Evolutionary conservation across 805 yeast species (phyloP).

Genomic region (Candida michaelii): DNA sequence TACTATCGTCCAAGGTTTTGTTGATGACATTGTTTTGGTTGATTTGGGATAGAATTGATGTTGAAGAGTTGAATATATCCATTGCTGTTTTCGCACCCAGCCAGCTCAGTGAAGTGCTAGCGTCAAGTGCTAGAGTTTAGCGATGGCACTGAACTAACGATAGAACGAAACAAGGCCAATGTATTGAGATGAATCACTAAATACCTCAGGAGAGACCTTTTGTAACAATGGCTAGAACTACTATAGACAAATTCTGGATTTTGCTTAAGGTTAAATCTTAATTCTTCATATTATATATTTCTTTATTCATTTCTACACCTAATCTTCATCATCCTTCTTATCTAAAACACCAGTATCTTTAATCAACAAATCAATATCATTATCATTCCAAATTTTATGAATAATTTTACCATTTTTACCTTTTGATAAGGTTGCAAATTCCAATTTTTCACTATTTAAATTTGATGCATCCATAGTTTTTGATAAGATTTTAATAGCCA

Average conservation of each 20-base stretch:
- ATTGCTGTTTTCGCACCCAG: slow-evolving; percentile 10
- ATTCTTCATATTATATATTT: not conserved
- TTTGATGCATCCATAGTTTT: slow-evolving; percentile 92
- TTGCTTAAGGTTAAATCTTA: no score
- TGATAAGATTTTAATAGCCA: slow-evolving; percentile 87
- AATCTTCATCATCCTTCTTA: slow-evolving; percentile 30
- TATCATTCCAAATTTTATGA: slow-evolving; percentile 77
- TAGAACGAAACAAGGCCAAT: no score
- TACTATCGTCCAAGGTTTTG: not conserved
- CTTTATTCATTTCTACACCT: not conserved
- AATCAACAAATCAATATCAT: slow-evolving; percentile 72
- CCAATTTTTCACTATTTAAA: slow-evolving; percentile 85
- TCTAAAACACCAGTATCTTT: slow-evolving; percentile 70
- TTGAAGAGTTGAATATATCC: slow-evolving; percentile 14
- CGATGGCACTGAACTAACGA: no score
- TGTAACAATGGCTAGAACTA: no score
- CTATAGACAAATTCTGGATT: no score
- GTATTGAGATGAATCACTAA: no score
- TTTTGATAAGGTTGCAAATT: slow-evolving; percentile 74
- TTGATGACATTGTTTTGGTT: slow-evolving; percentile 27
- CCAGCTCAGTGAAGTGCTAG: no score
- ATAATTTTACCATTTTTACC: slow-evolving; percentile 50
- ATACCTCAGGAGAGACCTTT: no score
- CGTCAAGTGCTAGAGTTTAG: no score
- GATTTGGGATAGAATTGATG: slow-evolving; percentile 18